A percentile compares a stretch with the other conserved stretches of the same genome.
phyloP scores from a whole-genome alignment of 495 filamentous ascomycete species.

The Penicillium cosmopolitanum region DNA sequence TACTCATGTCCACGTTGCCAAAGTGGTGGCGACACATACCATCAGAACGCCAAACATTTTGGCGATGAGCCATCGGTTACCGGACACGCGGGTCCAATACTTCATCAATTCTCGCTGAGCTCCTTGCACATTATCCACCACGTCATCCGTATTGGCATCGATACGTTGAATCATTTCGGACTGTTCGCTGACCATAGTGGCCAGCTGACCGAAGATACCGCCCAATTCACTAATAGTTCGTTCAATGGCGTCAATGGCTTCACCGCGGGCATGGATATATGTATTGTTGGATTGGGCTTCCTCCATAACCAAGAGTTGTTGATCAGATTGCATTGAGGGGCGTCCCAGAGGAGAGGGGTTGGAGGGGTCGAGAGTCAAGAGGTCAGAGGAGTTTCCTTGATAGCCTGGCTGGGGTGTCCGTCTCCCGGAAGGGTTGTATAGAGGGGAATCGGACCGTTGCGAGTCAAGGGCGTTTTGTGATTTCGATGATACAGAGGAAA shows the following conservation, averaged over 20 bases:
- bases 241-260: conserved; percentile 97
- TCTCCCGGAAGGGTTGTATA: conserved; percentile 81
- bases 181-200: conserved; percentile 96
- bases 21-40: conserved; percentile 43
- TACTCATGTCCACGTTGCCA: neutral
- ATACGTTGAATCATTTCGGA: conserved; percentile 91
- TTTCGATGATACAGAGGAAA: conserved; percentile 83
- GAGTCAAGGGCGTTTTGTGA: conserved; percentile 65
- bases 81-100: conserved; percentile 91
- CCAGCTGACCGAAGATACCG: conserved; percentile 95
- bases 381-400: conserved; percentile 61
- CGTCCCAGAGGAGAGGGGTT: conserved; percentile 57
- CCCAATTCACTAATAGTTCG: conserved; percentile 92
- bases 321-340: conserved; percentile 66
- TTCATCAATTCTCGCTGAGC: conserved; percentile 92
- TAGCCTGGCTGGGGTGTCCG: conserved; percentile 64
- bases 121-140: conserved; percentile 96
- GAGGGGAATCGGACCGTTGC: conserved; percentile 69
- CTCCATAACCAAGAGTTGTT: conserved; percentile 93
- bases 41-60: conserved; percentile 97
- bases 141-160: conserved; percentile 93
- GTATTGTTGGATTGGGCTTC: conserved; percentile 82
- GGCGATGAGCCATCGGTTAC: conserved; percentile 94
- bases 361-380: conserved; percentile 82
- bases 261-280: conserved; percentile 90